Evolutionary conservation across 495 filamentous ascomycete species (phyloP).

Genomic region (Bathelium albidoporum): DNA sequence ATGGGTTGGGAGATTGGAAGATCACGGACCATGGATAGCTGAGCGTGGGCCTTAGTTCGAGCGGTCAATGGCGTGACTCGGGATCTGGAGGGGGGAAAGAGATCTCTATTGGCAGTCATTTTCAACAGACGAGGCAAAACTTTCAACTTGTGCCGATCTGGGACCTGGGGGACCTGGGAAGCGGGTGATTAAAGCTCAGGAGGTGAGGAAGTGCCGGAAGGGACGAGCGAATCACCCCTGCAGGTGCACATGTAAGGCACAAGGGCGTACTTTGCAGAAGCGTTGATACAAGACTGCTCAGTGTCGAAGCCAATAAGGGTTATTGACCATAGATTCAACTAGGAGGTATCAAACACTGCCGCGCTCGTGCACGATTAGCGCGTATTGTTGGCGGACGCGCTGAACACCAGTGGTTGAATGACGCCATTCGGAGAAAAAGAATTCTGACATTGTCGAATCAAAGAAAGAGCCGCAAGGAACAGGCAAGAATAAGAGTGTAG

Average conservation of each 20-base stretch:
- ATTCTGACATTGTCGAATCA: neutral
- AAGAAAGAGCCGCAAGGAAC: neutral
- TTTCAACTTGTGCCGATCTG: neutral
- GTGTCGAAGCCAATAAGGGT: neutral
- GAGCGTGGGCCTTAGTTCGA: neutral
- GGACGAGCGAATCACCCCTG: neutral
- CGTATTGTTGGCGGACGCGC: neutral
- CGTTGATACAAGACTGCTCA: neutral
- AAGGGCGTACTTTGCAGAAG: neutral
- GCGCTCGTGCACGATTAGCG: neutral
- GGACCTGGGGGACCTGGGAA: no score
- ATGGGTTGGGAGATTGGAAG: neutral
- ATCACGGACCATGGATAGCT: constrained; percentile 1
- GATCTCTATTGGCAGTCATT: neutral
- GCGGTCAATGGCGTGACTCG: neutral
- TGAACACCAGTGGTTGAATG: neutral
- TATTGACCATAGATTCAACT: neutral
- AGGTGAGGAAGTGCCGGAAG: neutral
- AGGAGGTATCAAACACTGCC: neutral
- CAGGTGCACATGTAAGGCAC: neutral
- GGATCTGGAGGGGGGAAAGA: neutral
- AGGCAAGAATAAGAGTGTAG: neutral
- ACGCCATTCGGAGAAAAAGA: neutral
- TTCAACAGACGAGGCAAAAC: neutral
- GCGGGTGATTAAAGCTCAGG: neutral